Evolutionary conservation across 139 green algal genomes (phyloP).

Genomic region (Dunaliella primolecta): DNA sequence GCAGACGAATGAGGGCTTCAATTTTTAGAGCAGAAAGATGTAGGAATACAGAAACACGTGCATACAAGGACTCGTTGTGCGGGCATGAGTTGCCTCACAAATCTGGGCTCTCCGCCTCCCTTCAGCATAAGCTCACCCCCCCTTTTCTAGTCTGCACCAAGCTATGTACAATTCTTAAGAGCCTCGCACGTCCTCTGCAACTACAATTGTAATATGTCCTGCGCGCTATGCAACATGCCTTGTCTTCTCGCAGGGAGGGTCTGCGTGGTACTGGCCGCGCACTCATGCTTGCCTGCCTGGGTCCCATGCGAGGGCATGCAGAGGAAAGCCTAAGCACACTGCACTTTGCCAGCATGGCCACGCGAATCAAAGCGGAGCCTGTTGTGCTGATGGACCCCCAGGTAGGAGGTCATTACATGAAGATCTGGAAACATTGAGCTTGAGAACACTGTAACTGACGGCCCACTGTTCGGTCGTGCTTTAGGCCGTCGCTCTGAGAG

Average conservation of each 20-base stretch:
- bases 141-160: too few species aligned
- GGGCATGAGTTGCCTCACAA: too few species aligned
- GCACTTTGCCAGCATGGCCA: constrained; percentile 64
- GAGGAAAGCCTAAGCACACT: constrained; percentile 67
- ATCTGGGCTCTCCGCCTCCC: too few species aligned
- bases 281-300: constrained; percentile 73
- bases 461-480: background rate
- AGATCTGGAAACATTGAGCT: background rate
- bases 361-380: constrained; percentile 55
- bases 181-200: too few species aligned
- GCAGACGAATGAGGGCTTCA: too few species aligned
- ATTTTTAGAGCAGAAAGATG: too few species aligned
- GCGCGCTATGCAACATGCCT: too few species aligned
- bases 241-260: constrained; percentile 37
- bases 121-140: too few species aligned
- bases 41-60: too few species aligned
- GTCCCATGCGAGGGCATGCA: constrained; percentile 44
- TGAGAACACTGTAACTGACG: background rate
- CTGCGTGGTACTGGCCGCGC: constrained; percentile 45
- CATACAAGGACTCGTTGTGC: too few species aligned
- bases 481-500: background rate
- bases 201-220: too few species aligned
- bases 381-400: constrained; percentile 52
- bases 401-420: constrained; percentile 2
- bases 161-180: too few species aligned